Evolutionary conservation across 352 stramenopile species (phyloP).

Genomic region (Pythium insidiosum): DNA sequence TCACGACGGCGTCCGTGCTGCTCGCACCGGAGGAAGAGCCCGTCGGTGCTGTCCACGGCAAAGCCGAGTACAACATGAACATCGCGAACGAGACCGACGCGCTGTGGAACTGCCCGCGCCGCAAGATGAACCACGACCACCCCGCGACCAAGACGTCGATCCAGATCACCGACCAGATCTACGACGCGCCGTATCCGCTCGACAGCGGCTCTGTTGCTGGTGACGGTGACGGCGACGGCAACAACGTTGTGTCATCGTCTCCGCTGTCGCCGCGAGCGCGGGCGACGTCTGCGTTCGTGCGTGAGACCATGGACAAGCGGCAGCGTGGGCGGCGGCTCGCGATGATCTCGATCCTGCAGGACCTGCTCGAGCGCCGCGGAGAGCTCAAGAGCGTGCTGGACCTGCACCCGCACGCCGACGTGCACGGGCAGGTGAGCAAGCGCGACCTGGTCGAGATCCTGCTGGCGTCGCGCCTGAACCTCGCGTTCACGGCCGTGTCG

Average conservation of each 20-base stretch:
- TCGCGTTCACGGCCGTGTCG: constrained; percentile 35
- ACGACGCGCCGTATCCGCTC: not conserved
- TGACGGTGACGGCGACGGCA: too few species aligned
- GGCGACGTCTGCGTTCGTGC: constrained; percentile 9
- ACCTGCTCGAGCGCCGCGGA: constrained; percentile 57
- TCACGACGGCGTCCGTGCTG: constrained; percentile 62
- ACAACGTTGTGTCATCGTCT: too few species aligned
- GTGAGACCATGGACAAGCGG: constrained; percentile 10
- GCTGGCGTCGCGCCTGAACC: constrained; percentile 42
- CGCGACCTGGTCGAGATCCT: constrained; percentile 58
- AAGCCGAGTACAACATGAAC: constrained; percentile 28
- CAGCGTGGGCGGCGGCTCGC: constrained; percentile 16
- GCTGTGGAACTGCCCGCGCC: constrained; percentile 57
- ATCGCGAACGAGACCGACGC: constrained; percentile 32
- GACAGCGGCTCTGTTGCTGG: too few species aligned
- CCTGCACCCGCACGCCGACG: constrained; percentile 43
- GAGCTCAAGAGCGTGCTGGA: constrained; percentile 71
- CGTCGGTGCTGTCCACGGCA: constrained; percentile 12
- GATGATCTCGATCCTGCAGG: constrained; percentile 50
- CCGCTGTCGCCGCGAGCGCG: constrained; percentile 1
- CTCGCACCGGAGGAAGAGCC: constrained; percentile 44
- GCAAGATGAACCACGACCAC: constrained; percentile 53
- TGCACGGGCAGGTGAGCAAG: constrained; percentile 50
- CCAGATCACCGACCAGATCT: constrained; percentile 36
- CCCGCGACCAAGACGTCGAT: constrained; percentile 48